A percentile compares a stretch with the other conserved stretches of the same genome.
Conservation (phyloP, 2,329 filamentous ascomycete genomes). For the Ceratocystis ficicola region DNA sequence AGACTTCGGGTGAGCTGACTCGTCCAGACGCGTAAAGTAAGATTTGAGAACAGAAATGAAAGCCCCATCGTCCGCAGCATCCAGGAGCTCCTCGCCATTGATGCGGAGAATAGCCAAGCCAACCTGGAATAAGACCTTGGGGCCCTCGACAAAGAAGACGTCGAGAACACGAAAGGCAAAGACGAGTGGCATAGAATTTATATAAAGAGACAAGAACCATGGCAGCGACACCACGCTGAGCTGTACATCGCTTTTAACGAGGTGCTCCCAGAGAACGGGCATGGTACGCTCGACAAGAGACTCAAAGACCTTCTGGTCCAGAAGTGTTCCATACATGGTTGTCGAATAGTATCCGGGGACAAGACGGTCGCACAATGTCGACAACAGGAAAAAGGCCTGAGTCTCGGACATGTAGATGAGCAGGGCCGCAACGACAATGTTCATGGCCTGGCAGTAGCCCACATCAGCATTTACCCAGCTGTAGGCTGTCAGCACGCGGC, state of each 20-base stretch:
- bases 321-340: constrained; percentile 95
- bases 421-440: constrained; percentile 94
- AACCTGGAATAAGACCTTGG: constrained; percentile 94
- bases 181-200: constrained; percentile 98
- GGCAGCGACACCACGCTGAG: constrained; percentile 92
- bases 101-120: constrained; percentile 93
- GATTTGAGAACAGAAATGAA: constrained; percentile 94
- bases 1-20: constrained; percentile 89
- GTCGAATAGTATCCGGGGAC: constrained; percentile 96
- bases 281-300: constrained; percentile 97
- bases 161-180: constrained; percentile 95
- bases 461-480: constrained; percentile 95
- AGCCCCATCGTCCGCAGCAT: constrained; percentile 85
- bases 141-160: constrained; percentile 95
- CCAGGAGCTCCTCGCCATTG: constrained; percentile 89
- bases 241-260: constrained; percentile 94
- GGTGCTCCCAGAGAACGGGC: constrained; percentile 94
- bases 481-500: constrained; percentile 88
- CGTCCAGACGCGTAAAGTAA: constrained; percentile 86
- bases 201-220: constrained; percentile 96
- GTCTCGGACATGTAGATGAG: constrained; percentile 97
- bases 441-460: constrained; percentile 99
- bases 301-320: constrained; percentile 96
- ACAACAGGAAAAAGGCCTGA: constrained; percentile 90
- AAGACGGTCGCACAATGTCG: constrained; percentile 79